phyloP scores from a whole-genome alignment of 768 basidiomycete genomes.

The Sarcomyxa edulis region DNA sequence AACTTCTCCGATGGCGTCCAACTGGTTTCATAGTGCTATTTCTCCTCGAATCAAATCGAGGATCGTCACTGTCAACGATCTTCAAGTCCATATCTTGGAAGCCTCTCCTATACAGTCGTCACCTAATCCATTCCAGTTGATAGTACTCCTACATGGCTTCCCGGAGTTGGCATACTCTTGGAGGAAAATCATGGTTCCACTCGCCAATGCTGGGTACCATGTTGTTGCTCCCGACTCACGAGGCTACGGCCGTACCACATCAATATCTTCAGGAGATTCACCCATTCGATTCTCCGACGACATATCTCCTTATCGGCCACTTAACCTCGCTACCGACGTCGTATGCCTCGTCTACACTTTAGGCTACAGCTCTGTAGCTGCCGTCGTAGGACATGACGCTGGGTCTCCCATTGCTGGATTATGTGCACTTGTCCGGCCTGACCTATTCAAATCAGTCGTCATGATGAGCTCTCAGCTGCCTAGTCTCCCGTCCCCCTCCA shows the following conservation, averaged over 20 bases:
- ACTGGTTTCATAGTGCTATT: too few species aligned
- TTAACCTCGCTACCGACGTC: slow-evolving; percentile 49
- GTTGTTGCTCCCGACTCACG: slow-evolving; percentile 62
- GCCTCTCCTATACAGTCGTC: too few species aligned
- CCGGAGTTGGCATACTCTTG: slow-evolving; percentile 65
- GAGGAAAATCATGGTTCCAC: slow-evolving; percentile 50
- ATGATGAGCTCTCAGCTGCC: slow-evolving; percentile 57
- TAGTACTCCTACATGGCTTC: slow-evolving; percentile 62
- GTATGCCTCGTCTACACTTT: slow-evolving; percentile 46
- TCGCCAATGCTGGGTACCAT: slow-evolving; percentile 46
- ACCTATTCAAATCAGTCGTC: slow-evolving; percentile 50
- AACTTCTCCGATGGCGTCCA: too few species aligned
- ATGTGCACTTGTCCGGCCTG: slow-evolving; percentile 49
- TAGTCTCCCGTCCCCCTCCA: slow-evolving; percentile 32
- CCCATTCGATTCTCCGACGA: slow-evolving; percentile 40
- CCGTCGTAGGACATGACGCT: slow-evolving; percentile 60
- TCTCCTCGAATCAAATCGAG: slow-evolving; percentile 1
- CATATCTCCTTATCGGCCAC: slow-evolving; percentile 40
- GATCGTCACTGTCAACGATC: slow-evolving; percentile 3
- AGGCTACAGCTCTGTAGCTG: slow-evolving; percentile 37
- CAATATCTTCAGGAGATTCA: slow-evolving; percentile 5
- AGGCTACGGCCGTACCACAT: slow-evolving; percentile 43
- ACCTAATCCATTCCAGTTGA: slow-evolving; percentile 37
- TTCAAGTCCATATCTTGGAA: slow-evolving; percentile 5
- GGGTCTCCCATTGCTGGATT: slow-evolving; percentile 50